Base-by-base conservation (phyloP, 176 grass and related monocot genomes). In the Triticum dicoccoides region DNA sequence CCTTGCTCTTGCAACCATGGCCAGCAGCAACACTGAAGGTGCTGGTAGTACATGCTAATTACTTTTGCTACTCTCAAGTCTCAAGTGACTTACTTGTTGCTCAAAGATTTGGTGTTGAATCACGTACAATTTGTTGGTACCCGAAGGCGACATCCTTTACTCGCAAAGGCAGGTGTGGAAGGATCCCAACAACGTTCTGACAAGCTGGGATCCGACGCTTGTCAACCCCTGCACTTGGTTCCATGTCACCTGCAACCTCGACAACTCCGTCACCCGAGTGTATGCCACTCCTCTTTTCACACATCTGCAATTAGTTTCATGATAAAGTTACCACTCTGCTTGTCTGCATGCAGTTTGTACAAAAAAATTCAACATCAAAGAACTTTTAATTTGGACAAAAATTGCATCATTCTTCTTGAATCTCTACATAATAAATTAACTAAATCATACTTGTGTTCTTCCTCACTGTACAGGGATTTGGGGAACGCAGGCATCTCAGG, bases 171-270 rank as follows among this genome's bases (percentile, higher is more conserved):
- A 7, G 9, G 78, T 1, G 3, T 89, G 63, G 85, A n/a, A 45
- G 30, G 91, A 92, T 76, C 63, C 69, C 13, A 80, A 87, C 54
- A 78, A 82, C 49, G 81, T 85, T 33, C 32, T 89, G 41, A 0
- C 65, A 65, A 92, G 76, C 69, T 92, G 87, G 91, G 77, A 92
- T 84, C 67, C 84, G 2, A 89, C 84, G 15, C 82, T 92, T 42
- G 74, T 59, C 8, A 85, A 92, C 38, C 91, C 91, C 7, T 92
- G 91, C 64, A 87, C 69, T 5, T 92, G 84, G 84, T 78, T 87
- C 4, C 87, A 92, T 65, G n/a, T 44, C 25, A 80, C 52, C 52
- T 56, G 52, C 52, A 56, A 56, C 52, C 15, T 20, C 52, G 49
- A 20, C 1, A 56, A 56, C 52, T 56, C 52, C 15, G 52, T 56